Base-by-base conservation (phyloP, 2,329 filamentous ascomycete genomes). In the Colletotrichum higginsianum region DNA sequence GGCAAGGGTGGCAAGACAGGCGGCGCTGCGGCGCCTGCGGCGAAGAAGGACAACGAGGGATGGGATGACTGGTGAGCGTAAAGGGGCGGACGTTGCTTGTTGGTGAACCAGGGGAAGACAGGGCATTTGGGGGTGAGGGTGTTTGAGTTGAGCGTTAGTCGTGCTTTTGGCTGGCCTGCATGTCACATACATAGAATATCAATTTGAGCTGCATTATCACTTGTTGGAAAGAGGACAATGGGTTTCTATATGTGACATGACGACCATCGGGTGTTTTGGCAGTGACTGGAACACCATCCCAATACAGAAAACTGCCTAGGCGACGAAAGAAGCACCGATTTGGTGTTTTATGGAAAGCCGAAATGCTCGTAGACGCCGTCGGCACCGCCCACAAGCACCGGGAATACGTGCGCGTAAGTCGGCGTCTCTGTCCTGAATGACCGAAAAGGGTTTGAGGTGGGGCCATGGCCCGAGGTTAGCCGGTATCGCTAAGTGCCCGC, bases 1-100 rank as follows among this genome's bases (percentile, higher is more conserved):
- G 86, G 87, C 44, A 89, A 87, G 82, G 85, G 87, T 49, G 82
- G 79, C 44, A 81, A 77, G 62, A 83, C 80, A 67, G 69, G 75
- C n/a, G 67, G 75, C 4, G 75, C 76, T 7, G 75, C 79, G 44
- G 79, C 79, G 35, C 76, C 79, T 75, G 75, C 79, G 16, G 78
- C 80, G 66, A 83, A 84, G 78, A 84, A 84, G 76, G 85, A 88
- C 71, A 81, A 87, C 66, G 89, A 91, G 75, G 88, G 91, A 71
- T 92, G 90, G 90, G 90, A 91, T 80, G 89, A 90, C 74, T 91
- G 88, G 88, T 90, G 81, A 85, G 67, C 46, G 49, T 40, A n/a
- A 15, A 49, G 30, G 50, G 49, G 49, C 2, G 15, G 35, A 38
- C 35, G 35, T 38, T 26, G 18, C n/a, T 38, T 13, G 40, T 30